Percentiles rank a stretch among this genome's conserved stretches.
These are phyloP conservation scores for Cytospora paraplurivora DNA, from an alignment of 2,329 filamentous ascomycete species.

Conservation along the genomic window DNA sequence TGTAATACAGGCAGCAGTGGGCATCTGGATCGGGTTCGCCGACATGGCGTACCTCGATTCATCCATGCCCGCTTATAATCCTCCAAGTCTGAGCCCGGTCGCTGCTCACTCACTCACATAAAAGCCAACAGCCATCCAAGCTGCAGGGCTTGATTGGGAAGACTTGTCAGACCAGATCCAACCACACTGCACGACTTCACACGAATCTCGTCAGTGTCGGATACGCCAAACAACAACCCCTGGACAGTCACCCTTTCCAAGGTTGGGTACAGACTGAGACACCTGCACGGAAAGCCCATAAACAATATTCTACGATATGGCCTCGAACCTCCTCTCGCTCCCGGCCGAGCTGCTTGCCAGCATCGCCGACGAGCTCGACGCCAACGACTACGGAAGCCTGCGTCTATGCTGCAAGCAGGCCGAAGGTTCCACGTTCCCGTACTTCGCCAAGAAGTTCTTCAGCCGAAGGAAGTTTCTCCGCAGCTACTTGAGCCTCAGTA, in stretches of 20 bases:
- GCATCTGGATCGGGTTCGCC: neutral
- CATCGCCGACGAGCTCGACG: constrained; percentile 11
- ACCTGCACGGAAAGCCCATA: neutral
- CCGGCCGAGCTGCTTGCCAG: constrained; percentile 17
- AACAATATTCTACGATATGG: neutral
- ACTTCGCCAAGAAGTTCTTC: constrained; percentile 19
- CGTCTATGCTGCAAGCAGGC: constrained; percentile 10
- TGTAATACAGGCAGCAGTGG: constrained; percentile 15
- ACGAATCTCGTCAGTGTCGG: too few species aligned
- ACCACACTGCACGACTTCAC: too few species aligned
- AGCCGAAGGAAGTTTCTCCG: constrained; percentile 17
- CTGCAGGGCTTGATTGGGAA: too few species aligned
- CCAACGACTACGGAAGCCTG: constrained; percentile 9
- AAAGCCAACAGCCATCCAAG: too few species aligned
- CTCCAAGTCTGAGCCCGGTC: too few species aligned
- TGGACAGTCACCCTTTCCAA: neutral
- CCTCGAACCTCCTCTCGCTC: constrained; percentile 7
- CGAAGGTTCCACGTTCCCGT: constrained; percentile 12
- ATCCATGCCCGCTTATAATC: too few species aligned
- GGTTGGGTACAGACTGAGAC: neutral
- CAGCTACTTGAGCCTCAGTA: constrained; percentile 14
- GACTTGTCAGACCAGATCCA: constrained; percentile 8
- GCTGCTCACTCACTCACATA: too few species aligned
- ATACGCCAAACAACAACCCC: too few species aligned
- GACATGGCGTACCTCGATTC: too few species aligned